Evolutionary conservation across 352 stramenopile genomes (phyloP).

Genomic region (Globisporangium polare): DNA sequence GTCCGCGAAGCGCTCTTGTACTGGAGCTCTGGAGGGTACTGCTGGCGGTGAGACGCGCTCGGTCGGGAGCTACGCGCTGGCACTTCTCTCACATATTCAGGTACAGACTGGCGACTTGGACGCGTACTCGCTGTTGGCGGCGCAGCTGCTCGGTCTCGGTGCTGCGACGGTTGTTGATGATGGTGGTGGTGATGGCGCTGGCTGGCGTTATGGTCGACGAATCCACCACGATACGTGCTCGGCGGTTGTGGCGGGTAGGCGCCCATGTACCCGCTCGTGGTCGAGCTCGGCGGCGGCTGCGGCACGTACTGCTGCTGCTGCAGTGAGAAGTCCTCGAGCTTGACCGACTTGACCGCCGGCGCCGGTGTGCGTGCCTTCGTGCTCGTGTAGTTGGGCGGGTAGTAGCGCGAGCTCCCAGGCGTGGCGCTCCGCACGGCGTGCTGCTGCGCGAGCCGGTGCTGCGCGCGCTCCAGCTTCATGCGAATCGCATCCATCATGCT

Average conservation of each 20-base stretch:
- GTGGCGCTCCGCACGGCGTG: conserved; percentile 18
- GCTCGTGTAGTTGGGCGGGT: conserved; percentile 28
- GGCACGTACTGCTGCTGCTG: conserved; percentile 14
- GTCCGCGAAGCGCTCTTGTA: conserved; percentile 36
- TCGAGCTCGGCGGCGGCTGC: conserved; percentile 13
- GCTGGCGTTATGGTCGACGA: conserved; percentile 3
- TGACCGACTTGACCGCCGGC: conserved; percentile 32
- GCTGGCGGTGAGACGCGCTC: conserved; percentile 16
- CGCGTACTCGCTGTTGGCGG: conserved; percentile 9
- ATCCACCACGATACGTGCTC: neutral
- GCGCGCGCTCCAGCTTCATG: conserved; percentile 56
- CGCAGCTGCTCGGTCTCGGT: conserved; percentile 7
- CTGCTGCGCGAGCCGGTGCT: conserved; percentile 44
- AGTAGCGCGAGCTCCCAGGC: conserved; percentile 28
- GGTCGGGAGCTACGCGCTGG: conserved; percentile 5
- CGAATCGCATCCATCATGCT: conserved; percentile 73
- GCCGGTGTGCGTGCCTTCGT: conserved; percentile 3
- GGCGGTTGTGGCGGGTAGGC: conserved; percentile 10
- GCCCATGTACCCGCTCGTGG: conserved; percentile 19
- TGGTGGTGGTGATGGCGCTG: conserved; percentile 3
- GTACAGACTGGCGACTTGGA: conserved; percentile 15
- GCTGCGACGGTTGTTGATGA: conserved; percentile 10
- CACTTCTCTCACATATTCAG: conserved; percentile 14
- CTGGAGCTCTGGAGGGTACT: conserved; percentile 27
- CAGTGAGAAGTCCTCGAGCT: conserved; percentile 30